Evolutionary conservation across 495 filamentous ascomycete genomes (phyloP).

Genomic region (Aspergillus nanangensis): DNA sequence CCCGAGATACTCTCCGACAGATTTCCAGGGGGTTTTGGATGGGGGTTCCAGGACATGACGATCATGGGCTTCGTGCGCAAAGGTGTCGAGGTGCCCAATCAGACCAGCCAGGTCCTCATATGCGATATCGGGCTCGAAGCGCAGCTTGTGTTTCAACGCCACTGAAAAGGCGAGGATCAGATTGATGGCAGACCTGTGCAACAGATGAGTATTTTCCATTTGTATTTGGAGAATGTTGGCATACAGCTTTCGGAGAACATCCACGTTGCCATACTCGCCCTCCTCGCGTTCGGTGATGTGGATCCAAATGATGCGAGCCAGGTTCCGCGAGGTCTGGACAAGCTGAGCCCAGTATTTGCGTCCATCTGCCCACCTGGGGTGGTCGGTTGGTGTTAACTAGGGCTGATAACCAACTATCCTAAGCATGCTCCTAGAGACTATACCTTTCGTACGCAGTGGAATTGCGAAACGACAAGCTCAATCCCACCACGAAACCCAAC

Average conservation of each 20-base stretch:
- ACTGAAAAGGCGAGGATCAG: constrained; percentile 73
- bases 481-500: constrained; percentile 82
- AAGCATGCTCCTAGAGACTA: too few species aligned
- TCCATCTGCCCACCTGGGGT: constrained; percentile 58
- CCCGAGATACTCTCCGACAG: constrained; percentile 63
- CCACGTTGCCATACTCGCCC: constrained; percentile 55
- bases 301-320: constrained; percentile 77
- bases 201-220: neutral
- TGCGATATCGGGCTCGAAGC: constrained; percentile 78
- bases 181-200: constrained; percentile 63
- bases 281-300: constrained; percentile 62
- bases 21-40: constrained; percentile 53
- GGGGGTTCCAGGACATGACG: constrained; percentile 36
- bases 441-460: constrained; percentile 84
- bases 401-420: too few species aligned
- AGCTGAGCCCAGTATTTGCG: constrained; percentile 74
- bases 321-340: constrained; percentile 63
- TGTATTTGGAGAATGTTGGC: constrained; percentile 9
- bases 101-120: constrained; percentile 59
- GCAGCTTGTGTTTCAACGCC: constrained; percentile 76
- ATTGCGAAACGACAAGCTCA: constrained; percentile 76
- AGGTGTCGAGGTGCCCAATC: constrained; percentile 39
- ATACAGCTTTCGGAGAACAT: constrained; percentile 66
- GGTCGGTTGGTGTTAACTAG: too few species aligned
- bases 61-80: constrained; percentile 62